Base-by-base conservation (phyloP, 768 basidiomycete genomes). In the Udeniomyces megalosporus region DNA sequence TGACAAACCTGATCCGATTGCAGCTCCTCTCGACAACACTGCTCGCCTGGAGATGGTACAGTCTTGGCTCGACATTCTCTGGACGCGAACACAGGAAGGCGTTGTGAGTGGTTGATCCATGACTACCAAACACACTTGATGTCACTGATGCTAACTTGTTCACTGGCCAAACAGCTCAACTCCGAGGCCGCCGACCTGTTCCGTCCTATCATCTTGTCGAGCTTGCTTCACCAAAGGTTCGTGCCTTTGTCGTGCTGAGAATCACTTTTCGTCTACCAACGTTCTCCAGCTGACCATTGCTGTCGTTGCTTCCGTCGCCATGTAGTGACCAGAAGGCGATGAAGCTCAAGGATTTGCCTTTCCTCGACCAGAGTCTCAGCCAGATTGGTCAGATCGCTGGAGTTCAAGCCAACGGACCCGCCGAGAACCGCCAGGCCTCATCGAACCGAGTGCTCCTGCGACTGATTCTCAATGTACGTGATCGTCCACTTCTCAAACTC, bases 361-460 rank as follows among this genome's bases (percentile, higher is more conserved):
- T 45, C 11, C 49, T 57, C 24, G 62, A 63, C 42, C 28, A 50
- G n/a, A 47, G 54, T 31, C 57, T 58, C 49, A 50, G 35, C 22
- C 54, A 56, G 35, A 34, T 63, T 11, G 56, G 54, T 26, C 56
- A 54, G n/a, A 54, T 63, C 5, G 28, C 58, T 17, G 56, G 47
- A 7, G 44, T 63, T 12, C 62, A 49, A 52, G 31, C 46, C 31
- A 54, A n/a, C 45, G 32, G 38, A 24, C 35, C 55, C 4, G 44
- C 53, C n/a, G 48, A 38, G 51, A 57, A 20, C 29, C 47, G 38
- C 29, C 48, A 44, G 8, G 47, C 28, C 4, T 62, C 48, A 8
- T 48, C 66, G 4, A 66, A 76, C 2, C 71, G 74, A 31, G 72
- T 74, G 22, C 71, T 83, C 35, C 70, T 81, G 42, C 68, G 73